phyloP scores from a whole-genome alignment of 2,329 filamentous ascomycete species.

The Neonectria magnoliae region DNA sequence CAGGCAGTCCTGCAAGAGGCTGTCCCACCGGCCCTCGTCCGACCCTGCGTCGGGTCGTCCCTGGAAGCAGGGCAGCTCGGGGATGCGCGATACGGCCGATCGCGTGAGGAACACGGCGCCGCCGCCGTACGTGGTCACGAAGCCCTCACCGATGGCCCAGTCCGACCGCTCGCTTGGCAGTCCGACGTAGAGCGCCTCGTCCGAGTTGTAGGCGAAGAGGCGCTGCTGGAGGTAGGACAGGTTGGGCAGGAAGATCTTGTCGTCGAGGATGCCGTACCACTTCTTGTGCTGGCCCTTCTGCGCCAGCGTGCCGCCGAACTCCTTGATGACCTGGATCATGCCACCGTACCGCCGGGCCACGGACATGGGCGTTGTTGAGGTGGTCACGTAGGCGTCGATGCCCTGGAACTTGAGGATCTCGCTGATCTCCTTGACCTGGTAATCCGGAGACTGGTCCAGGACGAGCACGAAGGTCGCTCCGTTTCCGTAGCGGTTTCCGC shows the following conservation, averaged over 20 bases:
- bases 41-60: conserved; percentile 22
- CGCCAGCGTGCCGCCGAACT: conserved; percentile 47
- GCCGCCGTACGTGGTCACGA: conserved; percentile 55
- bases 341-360: conserved; percentile 50
- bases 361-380: conserved; percentile 46
- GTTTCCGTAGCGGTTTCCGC: conserved; percentile 52
- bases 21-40: conserved; percentile 52
- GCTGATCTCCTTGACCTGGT: conserved; percentile 47
- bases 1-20: conserved; percentile 54
- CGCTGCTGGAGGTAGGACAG: conserved; percentile 51
- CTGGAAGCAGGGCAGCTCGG: conserved; percentile 52
- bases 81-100: conserved; percentile 46
- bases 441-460: conserved; percentile 50
- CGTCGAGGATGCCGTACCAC: conserved; percentile 57
- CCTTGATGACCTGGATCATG: conserved; percentile 48
- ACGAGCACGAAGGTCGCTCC: conserved; percentile 55
- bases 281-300: conserved; percentile 50
- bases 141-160: conserved; percentile 52
- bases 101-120: conserved; percentile 56
- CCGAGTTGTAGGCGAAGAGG: conserved; percentile 48
- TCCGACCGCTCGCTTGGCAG: conserved; percentile 56
- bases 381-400: conserved; percentile 52
- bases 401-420: conserved; percentile 47
- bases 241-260: conserved; percentile 58
- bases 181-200: conserved; percentile 52